Evolutionary conservation across 2,329 filamentous ascomycete species (phyloP), one percentile per base, ranked within the genome.

Genomic region (Trichoderma lentiforme): DNA sequence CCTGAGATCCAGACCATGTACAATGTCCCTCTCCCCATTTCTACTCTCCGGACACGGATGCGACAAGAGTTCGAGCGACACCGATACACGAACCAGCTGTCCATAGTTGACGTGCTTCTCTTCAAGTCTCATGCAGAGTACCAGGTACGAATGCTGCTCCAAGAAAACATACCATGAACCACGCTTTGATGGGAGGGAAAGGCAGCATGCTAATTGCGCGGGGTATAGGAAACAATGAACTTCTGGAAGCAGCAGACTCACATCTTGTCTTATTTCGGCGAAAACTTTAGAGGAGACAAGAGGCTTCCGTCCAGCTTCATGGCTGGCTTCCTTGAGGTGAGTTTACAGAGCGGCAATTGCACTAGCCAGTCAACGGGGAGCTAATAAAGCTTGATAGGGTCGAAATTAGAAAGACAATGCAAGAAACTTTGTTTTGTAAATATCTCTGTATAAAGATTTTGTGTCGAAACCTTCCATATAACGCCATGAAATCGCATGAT

Each of bases 1-100:
- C 95, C 96, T 73, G 95, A 98, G 82, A 95, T 99, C 80, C 96
- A 98, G 83, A 92, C 90, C 74, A 97, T 98, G 94, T 99, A 99
- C 89, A 93, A 92, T 74, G 86, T 99, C 79, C 93, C 93, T 81
- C 89, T 97, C 80, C 94, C 95, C 68, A 91, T 98, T 68, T 93
- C 95, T 53, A 87, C 89, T 74, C 91, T 99, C 81, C 93, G 96
- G 77, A 97, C 95, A 73, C 95, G 97, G 85, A 92, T 98, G 82
- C 90, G 96, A 81, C 93, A 98, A 85, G 95, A 99, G 82, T 99
- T 98, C 81, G 96, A 99, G 87, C 90, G 94, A 80, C 92, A 98
- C 85, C 89, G 96, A 87, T 98, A 93, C 81, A 94, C 97, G 76
- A 93, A 92, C 82, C 94, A 98, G 85, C 84, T 98, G 70, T 88